These are phyloP conservation scores for Berkeleyomyces basicola DNA, from an alignment of 2,329 filamentous ascomycete genomes.

Conservation along the genomic window DNA sequence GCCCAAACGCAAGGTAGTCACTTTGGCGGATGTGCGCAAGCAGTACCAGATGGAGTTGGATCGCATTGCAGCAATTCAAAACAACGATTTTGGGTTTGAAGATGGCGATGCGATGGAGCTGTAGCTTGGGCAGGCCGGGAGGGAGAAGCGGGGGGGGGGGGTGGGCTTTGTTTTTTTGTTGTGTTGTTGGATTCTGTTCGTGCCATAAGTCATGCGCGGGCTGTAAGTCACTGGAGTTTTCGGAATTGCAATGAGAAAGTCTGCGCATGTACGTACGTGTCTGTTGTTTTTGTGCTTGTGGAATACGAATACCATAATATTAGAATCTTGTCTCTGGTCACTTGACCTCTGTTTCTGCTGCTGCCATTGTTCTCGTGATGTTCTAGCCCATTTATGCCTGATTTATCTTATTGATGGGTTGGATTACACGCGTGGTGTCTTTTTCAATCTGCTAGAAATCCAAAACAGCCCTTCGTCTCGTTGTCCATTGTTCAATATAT, in stretches of 20 bases:
- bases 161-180: neutral
- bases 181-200: constrained; percentile 4
- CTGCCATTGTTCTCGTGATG: neutral
- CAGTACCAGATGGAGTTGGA: constrained; percentile 87
- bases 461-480: neutral
- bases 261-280: constrained; percentile 4
- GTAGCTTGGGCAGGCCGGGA: constrained; percentile 20
- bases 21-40: constrained; percentile 68
- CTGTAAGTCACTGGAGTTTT: neutral
- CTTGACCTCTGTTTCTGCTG: neutral
- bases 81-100: constrained; percentile 70
- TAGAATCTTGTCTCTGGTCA: neutral
- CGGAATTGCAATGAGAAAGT: neutral
- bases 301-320: neutral
- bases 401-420: too few species aligned
- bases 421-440: neutral
- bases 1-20: constrained; percentile 59
- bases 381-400: too few species aligned
- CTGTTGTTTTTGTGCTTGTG: constrained; percentile 17
- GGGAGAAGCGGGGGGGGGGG: neutral
- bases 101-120: constrained; percentile 38
- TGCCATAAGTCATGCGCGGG: too few species aligned
- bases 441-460: neutral
- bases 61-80: constrained; percentile 70
- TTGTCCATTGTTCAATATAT: neutral